Evolutionary conservation across 163 green algal genomes (phyloP), one percentile per base, ranked within the genome.

Genomic region (Dunaliella salina): DNA sequence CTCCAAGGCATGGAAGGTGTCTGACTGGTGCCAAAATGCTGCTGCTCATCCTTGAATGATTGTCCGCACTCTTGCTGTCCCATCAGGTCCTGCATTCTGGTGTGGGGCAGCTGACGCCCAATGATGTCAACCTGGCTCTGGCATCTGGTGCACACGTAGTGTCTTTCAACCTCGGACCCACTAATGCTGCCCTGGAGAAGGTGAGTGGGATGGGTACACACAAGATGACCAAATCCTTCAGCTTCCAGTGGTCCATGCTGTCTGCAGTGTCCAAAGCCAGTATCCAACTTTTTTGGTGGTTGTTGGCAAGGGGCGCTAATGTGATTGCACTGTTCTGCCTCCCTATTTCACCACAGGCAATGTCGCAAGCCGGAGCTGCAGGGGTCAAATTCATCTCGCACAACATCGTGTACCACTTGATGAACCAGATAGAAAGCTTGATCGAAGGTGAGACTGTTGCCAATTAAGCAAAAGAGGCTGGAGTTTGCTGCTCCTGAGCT

Each of bases 321-420:
- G 4, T 50, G 8, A 50, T 50, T 50, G 40, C 8, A 50, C 20
- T 75, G 4, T 5, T 75, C 72, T 81, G 72, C 3, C 40, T 35
- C 26, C n/a, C 15, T 81, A 8, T 81, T 25, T 0, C 40, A 50
- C 40, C 40, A 50, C 32, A 82, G 32, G 63, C 83, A 75, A 32
- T 84, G 80, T 26, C 72, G 35, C 84, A 63, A 26, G 90, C 88
- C 50, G 93, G 94, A 72, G n/a, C 83, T 71, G 34, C 88, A 26
- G 89, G 89, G 0, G 84, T 97, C n/a, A 82, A 89, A 8, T 75
- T 96, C 72, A 30, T 93, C 29, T 83, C 86, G 32, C 92, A 96
- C 67, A 86, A 86, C 29, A 91, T 99, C 46, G 98, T 99, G 84
- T 99, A 99, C 90, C 88, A 94, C 81, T 87, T 99, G 63, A 88